A percentile compares a stretch with the other conserved stretches of the same genome.
These are phyloP conservation scores for Penicillium odoratum DNA, from an alignment of 495 filamentous ascomycete genomes.

Conservation along the genomic window DNA sequence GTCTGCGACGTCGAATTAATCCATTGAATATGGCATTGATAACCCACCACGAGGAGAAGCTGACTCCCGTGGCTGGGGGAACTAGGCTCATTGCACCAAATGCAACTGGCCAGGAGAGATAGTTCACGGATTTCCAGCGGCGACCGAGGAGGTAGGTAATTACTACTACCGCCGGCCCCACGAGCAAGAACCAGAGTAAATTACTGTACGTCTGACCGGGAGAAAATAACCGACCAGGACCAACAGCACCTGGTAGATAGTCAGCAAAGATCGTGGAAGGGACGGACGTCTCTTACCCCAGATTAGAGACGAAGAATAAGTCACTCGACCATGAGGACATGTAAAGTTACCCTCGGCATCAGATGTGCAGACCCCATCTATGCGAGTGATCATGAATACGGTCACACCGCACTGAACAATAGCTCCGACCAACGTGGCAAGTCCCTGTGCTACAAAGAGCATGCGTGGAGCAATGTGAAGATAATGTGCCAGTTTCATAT, in stretches of 20 bases:
- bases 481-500: constrained; percentile 78
- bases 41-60: constrained; percentile 68
- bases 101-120: constrained; percentile 65
- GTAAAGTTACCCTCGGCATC: constrained; percentile 64
- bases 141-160: constrained; percentile 56
- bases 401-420: constrained; percentile 66
- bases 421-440: constrained; percentile 64
- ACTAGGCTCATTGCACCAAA: constrained; percentile 66
- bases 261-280: constrained; percentile 2
- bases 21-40: constrained; percentile 68
- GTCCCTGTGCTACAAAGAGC: constrained; percentile 67
- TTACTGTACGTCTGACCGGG: constrained; percentile 65
- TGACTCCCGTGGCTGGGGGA: constrained; percentile 67
- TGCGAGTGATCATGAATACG: constrained; percentile 63
- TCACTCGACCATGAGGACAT: constrained; percentile 66
- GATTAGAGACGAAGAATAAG: constrained; percentile 68
- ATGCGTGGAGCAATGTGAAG: constrained; percentile 72
- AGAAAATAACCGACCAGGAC: constrained; percentile 66
- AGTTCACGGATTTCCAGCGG: constrained; percentile 52
- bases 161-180: constrained; percentile 58
- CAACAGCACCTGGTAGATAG: constrained; percentile 48
- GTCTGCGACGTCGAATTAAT: constrained; percentile 53
- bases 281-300: constrained; percentile 51
- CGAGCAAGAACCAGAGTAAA: constrained; percentile 63
- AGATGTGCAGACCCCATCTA: constrained; percentile 60